Conservation (phyloP, 257 asterid genomes). For the Anisodus acutangulus region DNA sequence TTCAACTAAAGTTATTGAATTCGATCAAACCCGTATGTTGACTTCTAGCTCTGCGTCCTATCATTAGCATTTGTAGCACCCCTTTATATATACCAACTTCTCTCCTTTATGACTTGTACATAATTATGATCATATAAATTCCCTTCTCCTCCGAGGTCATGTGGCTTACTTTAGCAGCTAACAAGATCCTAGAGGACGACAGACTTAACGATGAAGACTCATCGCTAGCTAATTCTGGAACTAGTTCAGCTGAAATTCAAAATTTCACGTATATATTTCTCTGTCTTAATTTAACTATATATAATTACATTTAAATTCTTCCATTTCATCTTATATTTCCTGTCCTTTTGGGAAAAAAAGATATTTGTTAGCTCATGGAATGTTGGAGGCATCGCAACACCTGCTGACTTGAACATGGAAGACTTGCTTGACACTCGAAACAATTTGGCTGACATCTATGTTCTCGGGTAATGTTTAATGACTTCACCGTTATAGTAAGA, state of each 20-base stretch:
- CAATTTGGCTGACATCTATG: constrained; percentile 60
- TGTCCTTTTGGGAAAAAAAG: constrained; percentile 36
- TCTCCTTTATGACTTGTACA: background rate
- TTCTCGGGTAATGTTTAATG: constrained; percentile 54
- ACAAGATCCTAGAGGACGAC: constrained; percentile 30
- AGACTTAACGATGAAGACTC: constrained; percentile 25
- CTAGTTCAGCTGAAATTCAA: constrained; percentile 32
- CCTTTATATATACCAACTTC: background rate
- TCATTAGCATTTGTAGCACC: no score
- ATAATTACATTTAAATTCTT: background rate
- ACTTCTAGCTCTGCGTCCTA: no score
- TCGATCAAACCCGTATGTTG: no score
- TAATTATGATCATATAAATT: background rate
- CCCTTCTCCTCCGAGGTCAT: constrained; percentile 26
- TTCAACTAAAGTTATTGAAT: background rate
- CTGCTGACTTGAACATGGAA: constrained; percentile 51
- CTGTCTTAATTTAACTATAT: constrained; percentile 20
- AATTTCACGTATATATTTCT: constrained; percentile 38
- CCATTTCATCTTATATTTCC: constrained; percentile 29
- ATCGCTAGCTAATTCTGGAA: constrained; percentile 19
- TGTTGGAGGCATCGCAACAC: constrained; percentile 65
- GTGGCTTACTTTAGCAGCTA: constrained; percentile 40
- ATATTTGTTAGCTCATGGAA: constrained; percentile 74
- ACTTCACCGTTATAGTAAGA: background rate
- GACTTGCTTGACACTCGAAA: constrained; percentile 50